A percentile compares a stretch with the other conserved stretches of the same genome.
Conservation (phyloP, 225 moss, liverwort and hornwort genomes). For the Sphagnum tenellum region DNA sequence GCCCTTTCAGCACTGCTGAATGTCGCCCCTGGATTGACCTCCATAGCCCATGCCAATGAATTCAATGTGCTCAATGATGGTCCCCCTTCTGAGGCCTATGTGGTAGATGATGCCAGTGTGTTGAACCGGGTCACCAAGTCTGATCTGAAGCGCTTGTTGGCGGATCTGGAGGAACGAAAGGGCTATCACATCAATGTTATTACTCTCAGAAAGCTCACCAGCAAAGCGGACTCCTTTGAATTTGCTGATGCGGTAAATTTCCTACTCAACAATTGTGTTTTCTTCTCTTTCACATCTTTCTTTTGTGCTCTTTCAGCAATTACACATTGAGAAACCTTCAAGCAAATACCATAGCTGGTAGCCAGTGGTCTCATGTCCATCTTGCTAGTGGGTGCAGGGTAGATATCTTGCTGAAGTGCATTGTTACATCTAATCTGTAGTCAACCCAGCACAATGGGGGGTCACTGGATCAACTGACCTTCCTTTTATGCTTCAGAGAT, state of each 20-base stretch:
- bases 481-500: too few species aligned
- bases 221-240: slow-evolving; percentile 90
- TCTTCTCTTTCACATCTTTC: too few species aligned
- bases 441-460: too few species aligned
- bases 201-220: slow-evolving; percentile 75
- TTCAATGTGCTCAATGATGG: slow-evolving; percentile 61
- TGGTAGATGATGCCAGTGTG: slow-evolving; percentile 84
- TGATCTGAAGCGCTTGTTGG: slow-evolving; percentile 66
- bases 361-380: too few species aligned
- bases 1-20: slow-evolving; percentile 32
- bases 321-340: too few species aligned
- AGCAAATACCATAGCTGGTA: too few species aligned
- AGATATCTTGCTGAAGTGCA: too few species aligned
- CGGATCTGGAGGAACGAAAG: slow-evolving; percentile 71
- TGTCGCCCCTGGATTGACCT: slow-evolving; percentile 17
- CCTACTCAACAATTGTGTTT: too few species aligned
- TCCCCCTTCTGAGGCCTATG: slow-evolving; percentile 55
- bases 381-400: too few species aligned
- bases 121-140: slow-evolving; percentile 91
- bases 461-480: too few species aligned
- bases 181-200: slow-evolving; percentile 77
- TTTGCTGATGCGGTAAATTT: slow-evolving; percentile 45
- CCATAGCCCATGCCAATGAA: slow-evolving; percentile 57
- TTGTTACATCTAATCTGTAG: too few species aligned
- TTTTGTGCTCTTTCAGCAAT: too few species aligned